Evolutionary conservation across 2,329 filamentous ascomycete species (phyloP).

Genomic region (Monosporascus sp.): DNA sequence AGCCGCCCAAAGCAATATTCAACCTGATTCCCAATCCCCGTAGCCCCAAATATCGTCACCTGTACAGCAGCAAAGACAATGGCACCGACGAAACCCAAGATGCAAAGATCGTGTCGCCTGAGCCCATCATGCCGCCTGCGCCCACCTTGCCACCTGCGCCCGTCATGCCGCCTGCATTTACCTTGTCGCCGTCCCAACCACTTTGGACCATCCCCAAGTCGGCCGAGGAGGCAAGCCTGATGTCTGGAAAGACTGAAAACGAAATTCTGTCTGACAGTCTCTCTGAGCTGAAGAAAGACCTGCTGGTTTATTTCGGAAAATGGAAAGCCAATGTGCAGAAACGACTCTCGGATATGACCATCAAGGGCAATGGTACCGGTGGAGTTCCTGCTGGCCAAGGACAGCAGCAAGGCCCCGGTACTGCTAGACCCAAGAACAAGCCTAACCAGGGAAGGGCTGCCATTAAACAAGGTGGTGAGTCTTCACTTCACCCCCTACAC

Average conservation of each 20-base stretch:
- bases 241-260: conserved; percentile 33
- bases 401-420: conserved; percentile 17
- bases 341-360: conserved; percentile 63
- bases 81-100: conserved; percentile 13
- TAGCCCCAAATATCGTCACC: conserved; percentile 22
- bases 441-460: conserved; percentile 26
- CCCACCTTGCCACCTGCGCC: not conserved
- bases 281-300: conserved; percentile 62
- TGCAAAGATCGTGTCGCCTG: conserved; percentile 27
- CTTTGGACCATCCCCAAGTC: conserved; percentile 21
- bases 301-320: conserved; percentile 67
- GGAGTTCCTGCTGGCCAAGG: conserved; percentile 18
- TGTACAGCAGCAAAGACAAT: conserved; percentile 20
- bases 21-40: conserved; percentile 30
- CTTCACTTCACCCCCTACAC: conserved; percentile 13
- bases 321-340: conserved; percentile 70
- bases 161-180: not conserved
- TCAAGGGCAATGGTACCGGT: conserved; percentile 34
- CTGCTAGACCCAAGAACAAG: conserved; percentile 31
- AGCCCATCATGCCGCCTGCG: conserved; percentile 10
- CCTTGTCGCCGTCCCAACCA: no score
- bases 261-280: conserved; percentile 30
- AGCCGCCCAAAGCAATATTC: conserved; percentile 21
- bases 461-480: conserved; percentile 29
- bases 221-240: conserved; percentile 22